Conservation (phyloP, 2,329 filamentous ascomycete species). For the Coniella lustricola region DNA sequence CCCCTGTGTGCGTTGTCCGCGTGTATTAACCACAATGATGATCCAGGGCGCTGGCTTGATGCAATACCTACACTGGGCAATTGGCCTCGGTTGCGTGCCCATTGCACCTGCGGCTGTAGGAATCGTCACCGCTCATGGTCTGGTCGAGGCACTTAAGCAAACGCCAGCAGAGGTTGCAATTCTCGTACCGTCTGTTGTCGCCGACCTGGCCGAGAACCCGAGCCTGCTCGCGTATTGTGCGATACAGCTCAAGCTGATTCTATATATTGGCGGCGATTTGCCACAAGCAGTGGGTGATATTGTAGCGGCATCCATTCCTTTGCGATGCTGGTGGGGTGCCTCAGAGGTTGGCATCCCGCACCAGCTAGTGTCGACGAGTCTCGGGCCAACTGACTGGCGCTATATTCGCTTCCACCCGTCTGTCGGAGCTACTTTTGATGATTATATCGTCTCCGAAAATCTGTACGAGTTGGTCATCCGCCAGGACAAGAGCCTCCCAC, state of each 20-base stretch:
- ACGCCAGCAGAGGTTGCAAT: slow-evolving; percentile 26
- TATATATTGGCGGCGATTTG: slow-evolving; percentile 9
- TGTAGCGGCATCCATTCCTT: not conserved
- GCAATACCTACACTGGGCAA: slow-evolving; percentile 21
- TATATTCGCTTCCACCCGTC: slow-evolving; percentile 7
- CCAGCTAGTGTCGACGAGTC: slow-evolving; percentile 17
- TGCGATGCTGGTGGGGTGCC: slow-evolving; percentile 11
- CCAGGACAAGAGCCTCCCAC: not conserved
- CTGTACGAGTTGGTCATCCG: slow-evolving; percentile 6
- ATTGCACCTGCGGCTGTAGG: slow-evolving; percentile 20
- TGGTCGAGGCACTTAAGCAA: slow-evolving; percentile 24
- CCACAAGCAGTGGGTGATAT: slow-evolving; percentile 6
- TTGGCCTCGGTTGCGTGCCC: slow-evolving; percentile 20
- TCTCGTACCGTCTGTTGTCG: slow-evolving; percentile 28
- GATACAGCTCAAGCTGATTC: not conserved
- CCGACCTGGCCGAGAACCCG: slow-evolving; percentile 22
- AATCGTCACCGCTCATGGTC: slow-evolving; percentile 22
- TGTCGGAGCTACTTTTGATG: slow-evolving; percentile 1
- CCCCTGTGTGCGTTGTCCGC: not conserved
- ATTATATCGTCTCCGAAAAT: not conserved
- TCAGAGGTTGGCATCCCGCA: not conserved
- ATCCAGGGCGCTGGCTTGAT: not conserved
- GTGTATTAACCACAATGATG: not conserved
- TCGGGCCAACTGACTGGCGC: slow-evolving; percentile 13
- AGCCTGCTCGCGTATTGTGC: slow-evolving; percentile 1